These are phyloP conservation scores for Hypocrella siamensis DNA, from an alignment of 2,329 filamentous ascomycete genomes.

Conservation along the genomic window DNA sequence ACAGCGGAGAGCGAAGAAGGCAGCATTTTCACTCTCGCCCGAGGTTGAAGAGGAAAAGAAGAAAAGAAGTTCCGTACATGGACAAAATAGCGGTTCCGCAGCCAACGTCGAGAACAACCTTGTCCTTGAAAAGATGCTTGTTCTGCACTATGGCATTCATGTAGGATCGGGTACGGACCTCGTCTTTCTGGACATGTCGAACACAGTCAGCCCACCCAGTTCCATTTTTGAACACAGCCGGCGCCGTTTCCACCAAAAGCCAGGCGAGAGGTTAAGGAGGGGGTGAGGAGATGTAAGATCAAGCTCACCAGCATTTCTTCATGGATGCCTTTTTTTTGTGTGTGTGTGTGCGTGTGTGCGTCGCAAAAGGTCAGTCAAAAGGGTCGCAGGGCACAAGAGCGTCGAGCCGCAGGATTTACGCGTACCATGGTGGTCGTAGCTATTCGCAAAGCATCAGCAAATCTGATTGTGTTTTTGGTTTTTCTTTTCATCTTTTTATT, in stretches of 20 bases:
- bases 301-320: constrained; percentile 86
- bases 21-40: too few species aligned
- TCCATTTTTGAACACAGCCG: not conserved
- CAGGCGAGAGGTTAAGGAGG: not conserved
- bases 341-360: constrained; percentile 1
- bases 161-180: constrained; percentile 91
- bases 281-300: not conserved
- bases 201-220: not conserved
- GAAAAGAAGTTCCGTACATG: too few species aligned
- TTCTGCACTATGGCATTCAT: constrained; percentile 97
- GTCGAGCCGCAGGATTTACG: not conserved
- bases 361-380: constrained; percentile 12
- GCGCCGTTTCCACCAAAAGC: not conserved
- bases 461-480: not conserved
- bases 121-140: constrained; percentile 75
- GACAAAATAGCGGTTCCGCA: constrained; percentile 96
- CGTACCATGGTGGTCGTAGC: constrained; percentile 94
- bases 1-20: too few species aligned
- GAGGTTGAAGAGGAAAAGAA: constrained; percentile 7
- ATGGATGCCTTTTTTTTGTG: constrained; percentile 55
- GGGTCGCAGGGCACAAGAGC: too few species aligned
- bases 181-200: constrained; percentile 60
- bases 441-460: constrained; percentile 19
- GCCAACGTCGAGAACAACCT: constrained; percentile 85
- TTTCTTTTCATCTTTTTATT: not conserved